These are phyloP conservation scores for Cyclaneusma minus DNA, from an alignment of 2,329 filamentous ascomycete genomes.

Conservation along the genomic window DNA sequence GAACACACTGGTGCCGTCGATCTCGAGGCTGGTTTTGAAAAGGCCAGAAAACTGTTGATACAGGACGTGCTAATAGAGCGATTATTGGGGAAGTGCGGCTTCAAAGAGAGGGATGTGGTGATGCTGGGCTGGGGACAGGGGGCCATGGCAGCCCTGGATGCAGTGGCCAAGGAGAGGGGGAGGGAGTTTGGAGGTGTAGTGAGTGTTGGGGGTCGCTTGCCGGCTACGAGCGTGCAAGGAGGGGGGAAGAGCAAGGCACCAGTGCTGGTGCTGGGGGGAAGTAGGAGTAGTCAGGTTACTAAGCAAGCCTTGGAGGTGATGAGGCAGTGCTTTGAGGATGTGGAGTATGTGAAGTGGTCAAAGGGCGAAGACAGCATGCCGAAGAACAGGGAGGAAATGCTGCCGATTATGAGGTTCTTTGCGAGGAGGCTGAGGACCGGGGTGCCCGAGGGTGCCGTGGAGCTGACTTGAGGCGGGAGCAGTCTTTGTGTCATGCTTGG, in stretches of 20 bases:
- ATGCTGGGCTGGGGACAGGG: conserved; percentile 42
- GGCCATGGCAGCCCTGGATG: conserved; percentile 34
- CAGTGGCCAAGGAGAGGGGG: conserved; percentile 21
- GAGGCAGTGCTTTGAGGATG: conserved; percentile 48
- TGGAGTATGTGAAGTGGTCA: conserved; percentile 54
- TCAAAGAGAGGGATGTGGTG: conserved; percentile 29
- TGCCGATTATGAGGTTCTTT: conserved; percentile 79
- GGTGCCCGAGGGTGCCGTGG: conserved; percentile 34
- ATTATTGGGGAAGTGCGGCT: conserved; percentile 32
- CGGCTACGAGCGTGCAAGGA: conserved; percentile 30
- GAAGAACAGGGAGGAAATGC: conserved; percentile 66
- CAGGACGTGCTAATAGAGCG: conserved; percentile 26
- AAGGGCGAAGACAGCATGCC: conserved; percentile 69
- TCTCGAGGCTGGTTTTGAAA: conserved; percentile 34
- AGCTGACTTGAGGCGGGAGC: conserved; percentile 22
- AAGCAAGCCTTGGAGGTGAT: conserved; percentile 47
- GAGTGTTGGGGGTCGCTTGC: conserved; percentile 45
- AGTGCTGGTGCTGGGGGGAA: conserved; percentile 44
- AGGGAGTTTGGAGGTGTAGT: conserved; percentile 41
- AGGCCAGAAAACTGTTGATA: conserved; percentile 23
- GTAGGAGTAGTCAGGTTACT: conserved; percentile 37
- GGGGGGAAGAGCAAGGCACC: conserved; percentile 44
- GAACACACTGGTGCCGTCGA: conserved; percentile 33
- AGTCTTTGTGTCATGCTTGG: not conserved
- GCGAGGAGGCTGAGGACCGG: conserved; percentile 46